Evolutionary conservation across 2,329 filamentous ascomycete genomes (phyloP).

Genomic region (Endoconidiophora laricicola): DNA sequence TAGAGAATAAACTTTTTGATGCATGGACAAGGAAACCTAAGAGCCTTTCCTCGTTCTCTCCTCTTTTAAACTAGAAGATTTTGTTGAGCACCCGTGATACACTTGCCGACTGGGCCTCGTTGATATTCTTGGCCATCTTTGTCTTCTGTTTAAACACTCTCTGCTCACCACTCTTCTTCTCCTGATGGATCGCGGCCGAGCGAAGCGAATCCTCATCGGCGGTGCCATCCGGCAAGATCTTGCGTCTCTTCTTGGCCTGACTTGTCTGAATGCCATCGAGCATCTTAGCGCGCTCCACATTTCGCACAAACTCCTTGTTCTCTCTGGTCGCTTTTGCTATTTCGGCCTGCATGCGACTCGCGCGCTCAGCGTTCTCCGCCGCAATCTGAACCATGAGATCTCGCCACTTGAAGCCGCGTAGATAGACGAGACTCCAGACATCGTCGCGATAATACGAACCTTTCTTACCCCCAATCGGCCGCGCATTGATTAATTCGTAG

Average conservation of each 20-base stretch:
- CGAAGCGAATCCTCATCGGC: constrained; percentile 15
- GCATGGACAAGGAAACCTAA: background rate
- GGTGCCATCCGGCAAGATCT: constrained; percentile 22
- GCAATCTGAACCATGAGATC: constrained; percentile 61
- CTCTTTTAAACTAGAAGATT: constrained; percentile 35
- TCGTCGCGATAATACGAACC: constrained; percentile 71
- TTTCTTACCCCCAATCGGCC: constrained; percentile 70
- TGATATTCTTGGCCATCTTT: constrained; percentile 34
- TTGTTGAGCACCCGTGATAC: constrained; percentile 46
- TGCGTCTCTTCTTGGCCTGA: constrained; percentile 35
- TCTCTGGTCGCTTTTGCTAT: constrained; percentile 59
- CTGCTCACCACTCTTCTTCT: constrained; percentile 18
- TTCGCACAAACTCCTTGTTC: constrained; percentile 66
- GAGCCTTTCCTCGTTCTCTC: background rate
- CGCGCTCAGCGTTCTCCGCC: constrained; percentile 64
- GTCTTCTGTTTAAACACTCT: constrained; percentile 51
- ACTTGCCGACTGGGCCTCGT: constrained; percentile 30
- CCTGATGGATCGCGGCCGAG: constrained; percentile 15
- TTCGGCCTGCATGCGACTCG: constrained; percentile 60
- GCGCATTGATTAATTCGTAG: constrained; percentile 59
- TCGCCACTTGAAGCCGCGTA: constrained; percentile 73
- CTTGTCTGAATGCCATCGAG: constrained; percentile 60
- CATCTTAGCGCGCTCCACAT: constrained; percentile 68
- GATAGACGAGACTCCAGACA: constrained; percentile 69
- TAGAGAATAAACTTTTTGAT: background rate